A percentile compares a stretch with the other conserved stretches of the same genome.
These are phyloP conservation scores for Colletotrichum cereale DNA, from an alignment of 2,329 filamentous ascomycete species.

Conservation along the genomic window DNA sequence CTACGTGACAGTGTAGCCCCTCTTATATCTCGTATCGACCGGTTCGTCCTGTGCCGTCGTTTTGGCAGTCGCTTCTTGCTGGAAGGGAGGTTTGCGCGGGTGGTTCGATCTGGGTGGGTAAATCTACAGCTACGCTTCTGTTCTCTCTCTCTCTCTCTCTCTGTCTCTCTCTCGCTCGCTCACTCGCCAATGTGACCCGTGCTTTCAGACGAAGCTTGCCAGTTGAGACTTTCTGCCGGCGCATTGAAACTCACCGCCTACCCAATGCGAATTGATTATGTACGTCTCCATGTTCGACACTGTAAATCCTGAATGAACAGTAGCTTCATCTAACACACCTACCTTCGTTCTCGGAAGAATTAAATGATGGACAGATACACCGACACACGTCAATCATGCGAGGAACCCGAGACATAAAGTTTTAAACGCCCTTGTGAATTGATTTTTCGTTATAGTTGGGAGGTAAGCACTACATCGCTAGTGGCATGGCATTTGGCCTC, in stretches of 20 bases:
- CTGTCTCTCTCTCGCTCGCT: conserved; percentile 11
- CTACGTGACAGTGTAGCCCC: background rate
- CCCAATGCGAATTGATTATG: background rate
- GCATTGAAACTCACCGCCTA: conserved; percentile 17
- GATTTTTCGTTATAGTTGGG: conserved; percentile 15
- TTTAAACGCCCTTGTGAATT: conserved; percentile 10
- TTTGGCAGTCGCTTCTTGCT: background rate
- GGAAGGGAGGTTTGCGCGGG: conserved; percentile 16
- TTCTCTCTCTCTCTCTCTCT: conserved; percentile 6
- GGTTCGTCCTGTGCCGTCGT: background rate
- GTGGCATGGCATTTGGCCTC: background rate
- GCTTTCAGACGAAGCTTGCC: conserved; percentile 35
- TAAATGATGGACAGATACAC: too few relatives aligned
- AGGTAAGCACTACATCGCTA: conserved; percentile 16
- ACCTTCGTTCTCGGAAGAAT: background rate
- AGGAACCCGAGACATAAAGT: background rate
- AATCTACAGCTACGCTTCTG: conserved; percentile 11
- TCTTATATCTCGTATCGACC: background rate
- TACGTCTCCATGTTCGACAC: background rate
- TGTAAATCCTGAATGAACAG: background rate
- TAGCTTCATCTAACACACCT: background rate
- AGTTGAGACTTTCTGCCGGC: conserved; percentile 38
- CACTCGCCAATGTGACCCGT: conserved; percentile 15
- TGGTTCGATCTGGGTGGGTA: conserved; percentile 36
- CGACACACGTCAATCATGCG: background rate